Percentiles rank a stretch among this genome's conserved stretches.
Conservation (phyloP, 345 rosid genomes). For the Syzygium oleosum region DNA sequence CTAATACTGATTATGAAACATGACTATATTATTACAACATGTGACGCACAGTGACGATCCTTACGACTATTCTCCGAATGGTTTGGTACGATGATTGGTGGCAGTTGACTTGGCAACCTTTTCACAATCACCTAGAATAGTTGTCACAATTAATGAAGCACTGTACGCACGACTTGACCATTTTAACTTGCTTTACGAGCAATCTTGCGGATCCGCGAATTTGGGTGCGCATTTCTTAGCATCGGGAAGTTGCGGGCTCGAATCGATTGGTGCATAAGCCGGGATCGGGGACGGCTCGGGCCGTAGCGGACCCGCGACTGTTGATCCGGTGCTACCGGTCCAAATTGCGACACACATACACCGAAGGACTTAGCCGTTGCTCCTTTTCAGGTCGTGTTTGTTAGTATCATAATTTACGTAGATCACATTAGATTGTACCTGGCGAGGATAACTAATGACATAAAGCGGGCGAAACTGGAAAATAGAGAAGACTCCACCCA, state of each 20-base stretch:
- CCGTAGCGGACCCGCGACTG: too few relatives aligned
- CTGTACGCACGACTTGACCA: not conserved
- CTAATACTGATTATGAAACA: not conserved
- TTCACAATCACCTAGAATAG: not conserved
- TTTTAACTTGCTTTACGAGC: not conserved
- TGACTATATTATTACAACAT: not conserved
- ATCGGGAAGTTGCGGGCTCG: not conserved
- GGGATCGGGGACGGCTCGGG: not conserved
- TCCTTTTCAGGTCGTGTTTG: not conserved
- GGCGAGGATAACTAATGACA: not conserved
- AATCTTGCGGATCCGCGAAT: not conserved
- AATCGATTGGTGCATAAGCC: not conserved
- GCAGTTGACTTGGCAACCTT: not conserved
- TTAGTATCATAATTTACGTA: not conserved
- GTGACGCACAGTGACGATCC: not conserved
- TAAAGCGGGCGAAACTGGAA: not conserved
- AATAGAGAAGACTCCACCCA: too few relatives aligned
- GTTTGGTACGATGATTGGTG: not conserved
- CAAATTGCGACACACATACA: not conserved
- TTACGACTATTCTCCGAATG: not conserved
- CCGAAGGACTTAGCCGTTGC: not conserved
- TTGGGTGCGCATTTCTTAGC: too few relatives aligned
- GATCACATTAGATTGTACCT: not conserved
- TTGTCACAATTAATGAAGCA: not conserved
- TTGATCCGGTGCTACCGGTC: not conserved